A percentile compares a stretch with the other conserved stretches of the same genome.
phyloP scores from a whole-genome alignment of 441 rosid genomes.

The Erodium moschatum region DNA sequence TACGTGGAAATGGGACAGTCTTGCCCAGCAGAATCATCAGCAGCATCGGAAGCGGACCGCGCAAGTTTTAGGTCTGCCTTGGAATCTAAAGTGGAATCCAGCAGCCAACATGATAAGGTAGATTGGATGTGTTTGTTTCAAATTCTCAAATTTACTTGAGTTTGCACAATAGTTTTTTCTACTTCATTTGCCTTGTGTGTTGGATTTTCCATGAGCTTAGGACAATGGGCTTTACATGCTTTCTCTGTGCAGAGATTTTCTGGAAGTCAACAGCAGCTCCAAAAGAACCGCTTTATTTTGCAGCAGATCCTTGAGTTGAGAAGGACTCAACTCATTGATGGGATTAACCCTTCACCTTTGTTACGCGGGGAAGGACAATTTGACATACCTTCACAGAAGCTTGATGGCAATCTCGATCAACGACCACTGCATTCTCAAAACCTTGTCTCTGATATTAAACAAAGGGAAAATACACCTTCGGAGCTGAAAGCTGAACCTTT shows the following conservation, averaged over 20 bases:
- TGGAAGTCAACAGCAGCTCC: conserved; percentile 28
- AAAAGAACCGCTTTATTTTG: conserved; percentile 38
- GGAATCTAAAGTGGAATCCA: conserved; percentile 26
- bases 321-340: conserved; percentile 45
- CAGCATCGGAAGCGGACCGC: conserved; percentile 22
- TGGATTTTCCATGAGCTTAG: not conserved
- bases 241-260: conserved; percentile 26
- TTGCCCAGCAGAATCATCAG: conserved; percentile 21
- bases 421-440: conserved; percentile 26
- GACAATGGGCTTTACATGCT: not conserved
- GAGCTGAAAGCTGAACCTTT: conserved; percentile 39
- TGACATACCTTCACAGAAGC: conserved; percentile 19
- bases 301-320: conserved; percentile 67
- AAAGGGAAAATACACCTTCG: conserved; percentile 24
- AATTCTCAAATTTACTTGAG: too few species aligned
- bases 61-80: conserved; percentile 22
- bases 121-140: too few species aligned
- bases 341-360: conserved; percentile 20
- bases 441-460: conserved; percentile 21
- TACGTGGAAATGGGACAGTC: conserved; percentile 24
- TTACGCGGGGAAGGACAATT: conserved; percentile 24
- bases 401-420: conserved; percentile 21
- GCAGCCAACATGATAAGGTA: conserved; percentile 23
- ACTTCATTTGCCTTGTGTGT: too few species aligned
- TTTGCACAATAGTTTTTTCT: too few species aligned